These are phyloP conservation scores for Fusarium irregulare DNA, from an alignment of 2,329 filamentous ascomycete species.

Conservation along the genomic window DNA sequence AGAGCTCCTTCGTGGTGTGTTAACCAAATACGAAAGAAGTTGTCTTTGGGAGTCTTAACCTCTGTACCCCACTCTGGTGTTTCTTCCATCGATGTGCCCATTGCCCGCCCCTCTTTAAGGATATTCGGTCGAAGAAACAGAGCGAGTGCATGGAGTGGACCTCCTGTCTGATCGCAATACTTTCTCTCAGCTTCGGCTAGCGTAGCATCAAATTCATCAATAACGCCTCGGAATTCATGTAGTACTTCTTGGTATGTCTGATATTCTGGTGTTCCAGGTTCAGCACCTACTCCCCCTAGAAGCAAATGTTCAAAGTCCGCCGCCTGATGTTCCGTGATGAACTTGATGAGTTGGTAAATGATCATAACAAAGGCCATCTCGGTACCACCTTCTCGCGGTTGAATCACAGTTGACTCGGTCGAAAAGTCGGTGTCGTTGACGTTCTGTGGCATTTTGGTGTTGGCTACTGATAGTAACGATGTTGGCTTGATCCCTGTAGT, in stretches of 20 bases:
- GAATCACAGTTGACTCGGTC: background rate
- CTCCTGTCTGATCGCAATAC: slow-evolving; percentile 7
- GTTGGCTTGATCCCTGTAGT: slow-evolving; percentile 17
- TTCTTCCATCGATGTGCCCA: slow-evolving; percentile 3
- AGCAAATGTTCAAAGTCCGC: slow-evolving; percentile 8
- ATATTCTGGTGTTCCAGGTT: slow-evolving; percentile 6
- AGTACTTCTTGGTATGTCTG: background rate
- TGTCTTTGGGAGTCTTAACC: background rate
- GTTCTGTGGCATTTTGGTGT: slow-evolving; percentile 2
- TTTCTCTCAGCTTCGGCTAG: background rate
- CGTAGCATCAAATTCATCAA: background rate
- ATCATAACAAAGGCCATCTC: slow-evolving; percentile 12
- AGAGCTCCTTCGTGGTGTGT: background rate
- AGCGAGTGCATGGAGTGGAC: background rate
- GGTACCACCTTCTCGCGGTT: background rate
- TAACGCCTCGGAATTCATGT: background rate
- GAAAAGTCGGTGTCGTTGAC: slow-evolving; percentile 12
- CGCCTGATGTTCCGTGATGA: background rate
- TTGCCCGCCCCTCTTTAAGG: background rate
- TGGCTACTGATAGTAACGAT: background rate
- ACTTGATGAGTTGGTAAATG: background rate
- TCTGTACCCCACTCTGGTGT: slow-evolving; percentile 18
- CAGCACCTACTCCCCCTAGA: background rate
- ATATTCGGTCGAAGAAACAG: background rate
- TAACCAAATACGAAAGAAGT: slow-evolving; percentile 17